Percentiles rank a stretch among this genome's conserved stretches.
Conservation (phyloP, 306 rosid species). For the Potentilla sterilis region DNA sequence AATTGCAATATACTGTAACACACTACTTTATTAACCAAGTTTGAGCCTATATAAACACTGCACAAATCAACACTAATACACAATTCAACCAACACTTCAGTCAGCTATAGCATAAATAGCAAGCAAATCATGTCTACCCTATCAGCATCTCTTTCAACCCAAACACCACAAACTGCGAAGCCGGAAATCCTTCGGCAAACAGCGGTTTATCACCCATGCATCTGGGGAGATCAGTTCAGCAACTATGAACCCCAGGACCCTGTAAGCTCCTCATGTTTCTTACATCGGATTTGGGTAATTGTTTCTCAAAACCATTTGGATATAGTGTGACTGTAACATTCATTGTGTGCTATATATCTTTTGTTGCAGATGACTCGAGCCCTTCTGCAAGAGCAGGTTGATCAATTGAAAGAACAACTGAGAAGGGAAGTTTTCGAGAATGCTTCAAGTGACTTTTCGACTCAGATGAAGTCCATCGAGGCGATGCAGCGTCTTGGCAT, state of each 20-base stretch:
- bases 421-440: conserved; percentile 14
- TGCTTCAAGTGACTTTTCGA: not conserved
- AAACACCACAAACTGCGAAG: not conserved
- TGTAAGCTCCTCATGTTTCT: not conserved
- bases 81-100: too few relatives aligned
- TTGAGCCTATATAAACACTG: too few relatives aligned
- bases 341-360: too few relatives aligned
- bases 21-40: too few relatives aligned
- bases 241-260: not conserved
- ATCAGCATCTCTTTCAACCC: not conserved
- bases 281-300: too few relatives aligned
- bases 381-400: not conserved
- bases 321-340: not conserved
- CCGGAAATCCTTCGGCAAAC: not conserved
- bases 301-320: not conserved
- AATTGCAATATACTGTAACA: too few relatives aligned
- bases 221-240: not conserved
- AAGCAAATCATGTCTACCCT: not conserved
- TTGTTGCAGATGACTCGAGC: not conserved
- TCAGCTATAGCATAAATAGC: too few relatives aligned
- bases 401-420: conserved; percentile 14
- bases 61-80: too few relatives aligned
- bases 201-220: not conserved
- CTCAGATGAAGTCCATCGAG: conserved; percentile 29
- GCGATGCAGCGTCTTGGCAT: conserved; percentile 31